These are phyloP conservation scores for Brassica incana DNA, from an alignment of 345 rosid genomes.

Conservation along the genomic window DNA sequence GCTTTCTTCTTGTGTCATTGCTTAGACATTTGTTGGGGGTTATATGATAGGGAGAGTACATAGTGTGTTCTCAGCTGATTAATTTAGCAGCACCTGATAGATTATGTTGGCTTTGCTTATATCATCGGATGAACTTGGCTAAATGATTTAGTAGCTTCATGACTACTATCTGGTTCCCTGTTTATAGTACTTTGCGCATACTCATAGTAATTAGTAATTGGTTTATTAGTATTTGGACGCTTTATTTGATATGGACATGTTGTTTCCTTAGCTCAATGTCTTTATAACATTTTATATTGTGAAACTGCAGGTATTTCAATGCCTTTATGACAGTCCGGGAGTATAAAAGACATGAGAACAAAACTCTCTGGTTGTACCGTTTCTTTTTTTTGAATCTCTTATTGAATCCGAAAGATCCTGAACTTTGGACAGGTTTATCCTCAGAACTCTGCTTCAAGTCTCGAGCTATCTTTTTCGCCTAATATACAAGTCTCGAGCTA, in stretches of 20 bases:
- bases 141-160: no score
- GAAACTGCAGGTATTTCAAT: conserved; percentile 35
- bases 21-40: background rate
- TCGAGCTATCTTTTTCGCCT: background rate
- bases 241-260: conserved; percentile 5
- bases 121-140: background rate
- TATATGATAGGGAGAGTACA: background rate
- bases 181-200: background rate
- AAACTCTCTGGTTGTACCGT: background rate
- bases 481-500: no score
- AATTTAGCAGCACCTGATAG: background rate
- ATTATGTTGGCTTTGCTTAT: background rate
- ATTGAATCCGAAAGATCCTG: background rate
- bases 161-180: no score
- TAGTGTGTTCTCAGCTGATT: background rate
- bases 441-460: background rate
- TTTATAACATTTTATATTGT: background rate
- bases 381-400: background rate
- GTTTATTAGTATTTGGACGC: background rate
- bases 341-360: conserved; percentile 11
- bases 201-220: background rate
- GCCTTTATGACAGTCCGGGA: conserved; percentile 36
- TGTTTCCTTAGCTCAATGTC: conserved; percentile 1
- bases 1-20: background rate
- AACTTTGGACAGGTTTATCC: background rate